Percentiles rank a stretch among this genome's conserved stretches.
These are phyloP conservation scores for Magnolia kwangsiensis DNA, from an alignment of 164 flowering plant species.

Conservation along the genomic window DNA sequence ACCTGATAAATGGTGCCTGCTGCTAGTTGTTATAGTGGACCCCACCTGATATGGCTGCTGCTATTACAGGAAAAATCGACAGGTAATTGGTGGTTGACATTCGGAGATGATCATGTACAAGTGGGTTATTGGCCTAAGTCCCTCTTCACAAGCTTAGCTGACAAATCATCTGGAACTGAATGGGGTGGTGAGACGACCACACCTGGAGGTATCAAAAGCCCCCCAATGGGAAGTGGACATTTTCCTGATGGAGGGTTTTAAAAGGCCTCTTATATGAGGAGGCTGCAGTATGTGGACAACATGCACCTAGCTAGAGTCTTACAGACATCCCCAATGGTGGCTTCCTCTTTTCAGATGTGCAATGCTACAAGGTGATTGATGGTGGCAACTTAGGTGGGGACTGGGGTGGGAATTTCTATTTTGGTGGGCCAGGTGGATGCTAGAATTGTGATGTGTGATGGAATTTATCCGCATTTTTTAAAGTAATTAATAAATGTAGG, in stretches of 20 bases:
- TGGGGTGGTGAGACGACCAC: neutral
- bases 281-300: neutral
- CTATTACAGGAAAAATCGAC: neutral
- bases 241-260: neutral
- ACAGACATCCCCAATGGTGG: neutral
- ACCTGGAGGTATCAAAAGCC: neutral
- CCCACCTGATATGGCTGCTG: neutral
- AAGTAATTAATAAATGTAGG: too few species aligned
- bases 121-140: conserved; percentile 1
- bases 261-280: neutral
- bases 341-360: neutral
- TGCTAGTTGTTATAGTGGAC: neutral
- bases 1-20: neutral
- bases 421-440: neutral
- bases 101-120: neutral
- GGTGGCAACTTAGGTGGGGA: neutral
- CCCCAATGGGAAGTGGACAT: neutral
- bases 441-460: too few species aligned
- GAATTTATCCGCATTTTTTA: too few species aligned
- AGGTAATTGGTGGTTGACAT: neutral
- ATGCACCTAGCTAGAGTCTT: neutral
- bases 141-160: neutral
- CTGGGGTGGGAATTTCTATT: neutral
- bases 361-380: neutral
- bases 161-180: neutral